Conservation (phyloP, 345 rosid genomes). For the Alliaria petiolata region DNA sequence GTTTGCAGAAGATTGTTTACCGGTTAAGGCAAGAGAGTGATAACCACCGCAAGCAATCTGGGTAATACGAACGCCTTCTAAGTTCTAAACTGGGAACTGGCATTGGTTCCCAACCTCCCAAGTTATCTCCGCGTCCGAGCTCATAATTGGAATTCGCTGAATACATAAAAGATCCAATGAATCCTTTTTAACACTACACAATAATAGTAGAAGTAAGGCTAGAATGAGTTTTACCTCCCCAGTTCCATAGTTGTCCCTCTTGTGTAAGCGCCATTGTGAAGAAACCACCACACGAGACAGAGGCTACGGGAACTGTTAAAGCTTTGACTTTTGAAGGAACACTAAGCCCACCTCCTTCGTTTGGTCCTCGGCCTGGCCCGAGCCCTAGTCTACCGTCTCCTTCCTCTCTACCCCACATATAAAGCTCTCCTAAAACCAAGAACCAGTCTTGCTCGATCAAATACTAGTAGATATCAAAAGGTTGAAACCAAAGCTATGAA, state of each 20-base stretch:
- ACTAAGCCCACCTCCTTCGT: slow-evolving; percentile 90
- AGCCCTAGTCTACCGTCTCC: slow-evolving; percentile 96
- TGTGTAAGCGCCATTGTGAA: slow-evolving; percentile 72
- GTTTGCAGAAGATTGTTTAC: slow-evolving; percentile 37
- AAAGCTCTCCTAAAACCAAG: slow-evolving; percentile 58
- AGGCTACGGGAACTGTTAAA: slow-evolving; percentile 56
- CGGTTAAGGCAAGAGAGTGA: slow-evolving; percentile 87
- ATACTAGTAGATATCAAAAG: no score
- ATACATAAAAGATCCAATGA: slow-evolving; percentile 1
- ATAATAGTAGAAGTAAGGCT: neutral
- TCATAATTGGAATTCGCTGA: slow-evolving; percentile 89
- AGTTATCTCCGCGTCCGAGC: slow-evolving; percentile 83
- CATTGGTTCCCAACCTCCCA: slow-evolving; percentile 86
- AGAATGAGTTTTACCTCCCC: slow-evolving; percentile 59
- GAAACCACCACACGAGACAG: slow-evolving; percentile 90
- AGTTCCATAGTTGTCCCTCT: slow-evolving; percentile 86
- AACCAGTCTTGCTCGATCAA: neutral
- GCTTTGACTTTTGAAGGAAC: slow-evolving; percentile 79
- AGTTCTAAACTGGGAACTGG: slow-evolving; percentile 60
- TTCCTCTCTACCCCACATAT: slow-evolving; percentile 94
- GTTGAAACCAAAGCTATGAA: neutral
- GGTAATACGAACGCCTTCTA: slow-evolving; percentile 46
- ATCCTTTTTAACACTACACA: neutral
- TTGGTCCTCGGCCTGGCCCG: slow-evolving; percentile 88
- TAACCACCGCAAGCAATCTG: slow-evolving; percentile 91